Percentiles rank a stretch among this genome's conserved stretches.
Conservation (phyloP, 2,329 filamentous ascomycete genomes). For the Emericellopsis cladophorae region DNA sequence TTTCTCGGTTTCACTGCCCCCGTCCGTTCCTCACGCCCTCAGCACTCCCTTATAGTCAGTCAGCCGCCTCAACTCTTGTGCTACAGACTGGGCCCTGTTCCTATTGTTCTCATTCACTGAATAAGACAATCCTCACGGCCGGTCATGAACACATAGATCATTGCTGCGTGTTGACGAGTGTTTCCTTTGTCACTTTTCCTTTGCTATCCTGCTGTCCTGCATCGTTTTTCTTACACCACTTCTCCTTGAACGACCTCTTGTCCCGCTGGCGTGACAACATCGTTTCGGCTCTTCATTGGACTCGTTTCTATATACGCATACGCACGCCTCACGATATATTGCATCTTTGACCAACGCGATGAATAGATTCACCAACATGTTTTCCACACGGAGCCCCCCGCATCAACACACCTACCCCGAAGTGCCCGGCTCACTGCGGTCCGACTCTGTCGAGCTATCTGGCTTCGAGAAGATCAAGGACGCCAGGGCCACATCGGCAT, state of each 20-base stretch:
- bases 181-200: background rate
- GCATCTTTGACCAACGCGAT: slow-evolving; percentile 8
- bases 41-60: background rate
- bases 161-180: background rate
- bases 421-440: slow-evolving; percentile 22
- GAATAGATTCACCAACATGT: slow-evolving; percentile 19
- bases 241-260: slow-evolving; percentile 2
- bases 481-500: slow-evolving; percentile 41
- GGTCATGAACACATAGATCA: slow-evolving; percentile 1
- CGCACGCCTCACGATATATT: background rate
- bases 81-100: background rate
- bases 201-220: slow-evolving; percentile 5
- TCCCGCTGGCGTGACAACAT: background rate
- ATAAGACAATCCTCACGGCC: background rate
- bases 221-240: slow-evolving; percentile 2
- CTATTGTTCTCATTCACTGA: background rate
- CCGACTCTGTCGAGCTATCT: slow-evolving; percentile 22
- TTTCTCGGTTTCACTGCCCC: background rate
- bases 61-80: background rate
- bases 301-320: too few species aligned
- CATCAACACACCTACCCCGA: slow-evolving; percentile 18
- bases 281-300: background rate
- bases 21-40: too few species aligned
- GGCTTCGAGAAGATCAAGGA: slow-evolving; percentile 16
- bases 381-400: slow-evolving; percentile 19